A percentile compares a stretch with the other conserved stretches of the same genome.
These are phyloP conservation scores for Hanseniaspora pseudoguilliermondii DNA, from an alignment of 805 yeast species.

Conservation along the genomic window DNA sequence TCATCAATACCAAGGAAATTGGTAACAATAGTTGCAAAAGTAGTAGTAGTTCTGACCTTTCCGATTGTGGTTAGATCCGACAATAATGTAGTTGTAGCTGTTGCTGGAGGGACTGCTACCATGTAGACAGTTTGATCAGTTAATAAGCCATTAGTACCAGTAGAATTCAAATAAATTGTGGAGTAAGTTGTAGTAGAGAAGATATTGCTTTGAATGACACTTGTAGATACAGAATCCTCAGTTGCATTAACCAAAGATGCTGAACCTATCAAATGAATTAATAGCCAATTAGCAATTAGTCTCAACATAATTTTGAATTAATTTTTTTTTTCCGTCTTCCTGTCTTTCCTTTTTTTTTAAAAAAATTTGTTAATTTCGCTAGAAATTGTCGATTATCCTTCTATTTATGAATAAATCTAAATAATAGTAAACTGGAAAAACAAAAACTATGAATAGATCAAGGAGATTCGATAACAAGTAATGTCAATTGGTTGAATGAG, in stretches of 20 bases:
- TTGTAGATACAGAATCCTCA: background rate
- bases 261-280: background rate
- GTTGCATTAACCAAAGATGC: background rate
- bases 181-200: conserved; percentile 5
- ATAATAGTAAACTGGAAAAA: no score
- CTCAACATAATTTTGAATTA: background rate
- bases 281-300: background rate
- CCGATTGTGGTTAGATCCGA: conserved; percentile 11
- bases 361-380: no score
- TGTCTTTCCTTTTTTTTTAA: no score
- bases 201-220: background rate
- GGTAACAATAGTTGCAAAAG: conserved; percentile 14
- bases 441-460: no score
- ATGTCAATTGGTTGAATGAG: no score
- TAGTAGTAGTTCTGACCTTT: conserved; percentile 5
- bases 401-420: no score
- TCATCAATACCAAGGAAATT: conserved; percentile 15
- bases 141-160: background rate
- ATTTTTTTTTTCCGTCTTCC: no score
- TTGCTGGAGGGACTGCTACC: conserved; percentile 16
- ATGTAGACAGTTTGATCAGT: conserved; percentile 4
- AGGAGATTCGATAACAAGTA: no score
- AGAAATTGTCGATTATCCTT: no score
- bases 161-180: background rate
- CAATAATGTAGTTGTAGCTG: conserved; percentile 14